These are phyloP conservation scores for Calonectria leucothoes DNA, from an alignment of 2,329 filamentous ascomycete species.

Conservation along the genomic window DNA sequence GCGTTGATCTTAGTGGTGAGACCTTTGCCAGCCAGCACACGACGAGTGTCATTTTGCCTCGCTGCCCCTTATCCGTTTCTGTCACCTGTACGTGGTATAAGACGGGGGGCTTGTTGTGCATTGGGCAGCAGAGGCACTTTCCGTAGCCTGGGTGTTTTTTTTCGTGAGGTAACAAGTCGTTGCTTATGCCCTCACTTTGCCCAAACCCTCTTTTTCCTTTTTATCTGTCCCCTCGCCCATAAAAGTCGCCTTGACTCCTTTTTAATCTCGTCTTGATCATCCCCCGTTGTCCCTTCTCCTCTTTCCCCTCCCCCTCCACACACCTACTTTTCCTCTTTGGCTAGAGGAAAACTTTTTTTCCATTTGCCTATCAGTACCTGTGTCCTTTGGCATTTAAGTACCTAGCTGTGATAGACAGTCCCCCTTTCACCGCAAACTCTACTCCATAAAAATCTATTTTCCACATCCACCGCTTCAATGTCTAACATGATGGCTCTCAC, in stretches of 20 bases:
- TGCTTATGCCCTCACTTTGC: slow-evolving; percentile 28
- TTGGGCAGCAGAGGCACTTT: slow-evolving; percentile 45
- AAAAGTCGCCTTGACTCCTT: background rate
- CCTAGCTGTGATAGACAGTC: slow-evolving; percentile 14
- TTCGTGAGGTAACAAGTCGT: slow-evolving; percentile 32
- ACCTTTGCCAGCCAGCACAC: slow-evolving; percentile 28
- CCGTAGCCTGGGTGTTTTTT: slow-evolving; percentile 36
- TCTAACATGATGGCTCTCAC: slow-evolving; percentile 45
- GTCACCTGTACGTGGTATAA: slow-evolving; percentile 33
- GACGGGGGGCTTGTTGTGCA: slow-evolving; percentile 35
- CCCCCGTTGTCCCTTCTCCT: slow-evolving; percentile 8
- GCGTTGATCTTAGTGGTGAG: slow-evolving; percentile 36
- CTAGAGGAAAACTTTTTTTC: background rate
- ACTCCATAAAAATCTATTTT: slow-evolving; percentile 15
- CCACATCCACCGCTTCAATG: slow-evolving; percentile 15
- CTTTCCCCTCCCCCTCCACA: background rate
- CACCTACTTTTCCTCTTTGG: background rate
- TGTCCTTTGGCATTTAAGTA: background rate
- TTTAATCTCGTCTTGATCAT: slow-evolving; percentile 2
- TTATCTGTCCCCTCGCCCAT: slow-evolving; percentile 1
- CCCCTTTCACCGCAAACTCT: slow-evolving; percentile 15
- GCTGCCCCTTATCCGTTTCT: slow-evolving; percentile 34
- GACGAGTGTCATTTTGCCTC: slow-evolving; percentile 32
- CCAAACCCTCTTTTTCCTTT: slow-evolving; percentile 27
- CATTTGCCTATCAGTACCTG: slow-evolving; percentile 9